Evolutionary conservation across 352 stramenopile species (phyloP).

Genomic region (Globisporangium uncinulatum): DNA sequence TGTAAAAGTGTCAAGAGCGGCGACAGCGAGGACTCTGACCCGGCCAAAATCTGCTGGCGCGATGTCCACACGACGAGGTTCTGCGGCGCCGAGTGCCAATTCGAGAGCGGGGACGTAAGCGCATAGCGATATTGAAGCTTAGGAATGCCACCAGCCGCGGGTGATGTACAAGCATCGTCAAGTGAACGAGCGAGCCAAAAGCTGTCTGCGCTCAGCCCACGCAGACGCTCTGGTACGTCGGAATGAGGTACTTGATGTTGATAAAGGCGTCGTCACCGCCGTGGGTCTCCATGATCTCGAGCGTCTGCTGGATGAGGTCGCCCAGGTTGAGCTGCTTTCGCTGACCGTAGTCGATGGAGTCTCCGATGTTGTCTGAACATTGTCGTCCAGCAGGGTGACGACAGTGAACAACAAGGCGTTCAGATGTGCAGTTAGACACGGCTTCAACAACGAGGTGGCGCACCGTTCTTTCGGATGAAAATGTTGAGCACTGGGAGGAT

Average conservation of each 20-base stretch:
- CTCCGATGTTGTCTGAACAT: constrained; percentile 90
- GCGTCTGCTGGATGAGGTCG: constrained; percentile 95
- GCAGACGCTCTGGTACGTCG: constrained; percentile 93
- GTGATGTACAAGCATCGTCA: constrained; percentile 4
- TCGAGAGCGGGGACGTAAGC: background rate
- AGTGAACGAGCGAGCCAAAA: background rate
- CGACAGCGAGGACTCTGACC: background rate
- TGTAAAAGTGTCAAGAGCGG: background rate
- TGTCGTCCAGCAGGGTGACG: background rate
- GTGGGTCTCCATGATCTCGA: constrained; percentile 95
- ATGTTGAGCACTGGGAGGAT: constrained; percentile 97
- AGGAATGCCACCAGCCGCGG: background rate
- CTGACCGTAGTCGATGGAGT: constrained; percentile 96
- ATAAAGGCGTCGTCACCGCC: constrained; percentile 97
- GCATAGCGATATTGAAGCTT: background rate
- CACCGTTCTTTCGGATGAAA: constrained; percentile 95
- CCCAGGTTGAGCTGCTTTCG: constrained; percentile 94
- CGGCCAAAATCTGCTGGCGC: constrained; percentile 24
- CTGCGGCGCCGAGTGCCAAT: background rate
- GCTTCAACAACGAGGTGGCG: background rate
- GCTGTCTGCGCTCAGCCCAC: constrained; percentile 30
- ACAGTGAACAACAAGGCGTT: background rate
- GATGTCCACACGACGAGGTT: background rate
- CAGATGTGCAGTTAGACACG: background rate
- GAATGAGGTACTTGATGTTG: constrained; percentile 98